phyloP scores from a whole-genome alignment of 345 rosid species.

The Turritis glabra region DNA sequence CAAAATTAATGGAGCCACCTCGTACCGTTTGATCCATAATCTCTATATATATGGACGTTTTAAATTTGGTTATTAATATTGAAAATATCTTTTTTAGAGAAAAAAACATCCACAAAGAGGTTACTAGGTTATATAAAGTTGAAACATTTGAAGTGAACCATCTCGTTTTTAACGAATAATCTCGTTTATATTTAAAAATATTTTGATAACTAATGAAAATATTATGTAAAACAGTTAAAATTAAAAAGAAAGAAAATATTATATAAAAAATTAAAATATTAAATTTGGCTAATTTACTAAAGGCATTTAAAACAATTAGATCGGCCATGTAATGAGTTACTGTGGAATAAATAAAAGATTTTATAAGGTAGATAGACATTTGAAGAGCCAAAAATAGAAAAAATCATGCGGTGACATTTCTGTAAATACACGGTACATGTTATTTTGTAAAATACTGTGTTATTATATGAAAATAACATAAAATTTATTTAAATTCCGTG shows the following conservation, averaged over 20 bases:
- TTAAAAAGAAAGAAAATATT: no score
- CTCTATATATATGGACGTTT: slow-evolving; percentile 45
- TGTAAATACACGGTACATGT: no score
- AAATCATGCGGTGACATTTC: no score
- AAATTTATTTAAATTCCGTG: no score
- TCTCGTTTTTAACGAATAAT: no score
- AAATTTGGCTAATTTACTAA: not conserved
- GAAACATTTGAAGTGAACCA: no score
- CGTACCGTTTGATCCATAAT: slow-evolving; percentile 42
- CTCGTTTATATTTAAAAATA: no score
- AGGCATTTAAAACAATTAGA: not conserved
- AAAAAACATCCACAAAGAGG: not conserved
- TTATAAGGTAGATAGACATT: no score
- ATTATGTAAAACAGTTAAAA: no score
- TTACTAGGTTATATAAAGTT: not conserved
- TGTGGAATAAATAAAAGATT: not conserved
- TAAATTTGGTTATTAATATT: not conserved
- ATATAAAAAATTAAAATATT: not conserved
- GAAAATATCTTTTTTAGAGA: not conserved
- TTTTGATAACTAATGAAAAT: not conserved
- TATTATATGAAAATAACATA: no score
- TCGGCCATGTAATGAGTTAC: not conserved
- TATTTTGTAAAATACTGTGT: no score
- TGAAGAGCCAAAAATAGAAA: no score
- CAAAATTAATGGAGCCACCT: not conserved